Evolutionary conservation across 176 grass and related monocot species (phyloP), one percentile per base, ranked within the genome.

Genomic region (Luzula sylvatica): DNA sequence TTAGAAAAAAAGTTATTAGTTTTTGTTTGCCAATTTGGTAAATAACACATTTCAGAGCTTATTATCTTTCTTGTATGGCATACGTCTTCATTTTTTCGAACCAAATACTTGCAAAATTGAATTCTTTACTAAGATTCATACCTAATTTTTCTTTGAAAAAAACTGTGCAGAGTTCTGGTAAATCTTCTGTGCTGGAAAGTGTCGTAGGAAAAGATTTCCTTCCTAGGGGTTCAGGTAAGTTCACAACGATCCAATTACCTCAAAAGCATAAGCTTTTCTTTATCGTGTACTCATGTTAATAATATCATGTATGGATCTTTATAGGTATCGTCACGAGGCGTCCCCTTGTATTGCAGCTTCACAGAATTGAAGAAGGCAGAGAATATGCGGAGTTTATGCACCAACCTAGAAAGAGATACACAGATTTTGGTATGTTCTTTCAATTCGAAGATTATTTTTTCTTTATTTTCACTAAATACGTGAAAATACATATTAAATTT

Each of bases 371-470:
- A 28, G 92, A 80, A 57, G 82, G 55, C 19, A 87, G 81, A 45
- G 92, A 98, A 42, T 87, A 98, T 72, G 92, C 85, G 1, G 92
- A 98, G 65, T 98, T 98, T 65, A 80, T 98, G 92, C 92, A 98
- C 32, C 78, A 80, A 65, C 92, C 85, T 0, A 98, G 82, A 51
- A 98, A 87, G 75, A 79, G 74, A 68, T 96, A 79, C 70, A 87
- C 85, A 8, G 92, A 98, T 79, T 98, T 98, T 65, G 63, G 92
- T 90, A 90, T 75, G 52, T 58, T 15, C 14, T 55, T 38, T 38
- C 3, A 1, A 53, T 55, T 28, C 3, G 24, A 11, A 26, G 46
- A 40, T 40, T 30, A 21, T 46, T 64, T 46, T 27, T 19, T 26
- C 51, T 55, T 17, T 68, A 29, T 50, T 17, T 28, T 64, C 17